Conservation (phyloP, 176 grass and related monocot genomes). For the Ensete glaucum region DNA sequence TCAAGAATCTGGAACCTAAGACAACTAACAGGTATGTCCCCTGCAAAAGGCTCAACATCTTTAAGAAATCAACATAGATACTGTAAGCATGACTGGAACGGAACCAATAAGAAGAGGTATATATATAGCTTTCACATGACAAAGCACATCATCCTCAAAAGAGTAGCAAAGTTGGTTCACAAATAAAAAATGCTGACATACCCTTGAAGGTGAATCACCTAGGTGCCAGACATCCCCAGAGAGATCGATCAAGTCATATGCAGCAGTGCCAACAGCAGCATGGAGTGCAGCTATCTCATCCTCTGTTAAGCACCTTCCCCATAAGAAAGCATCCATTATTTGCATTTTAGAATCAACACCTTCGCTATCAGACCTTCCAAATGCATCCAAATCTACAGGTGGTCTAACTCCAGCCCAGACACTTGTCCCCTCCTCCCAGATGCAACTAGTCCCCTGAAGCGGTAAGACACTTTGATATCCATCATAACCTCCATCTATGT, state of each 20-base stretch:
- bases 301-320: constrained; percentile 86
- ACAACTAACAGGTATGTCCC: not conserved
- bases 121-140: not conserved
- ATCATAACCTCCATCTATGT: constrained; percentile 80
- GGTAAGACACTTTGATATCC: constrained; percentile 84
- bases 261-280: constrained; percentile 46
- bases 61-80: not conserved
- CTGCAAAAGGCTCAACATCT: not conserved
- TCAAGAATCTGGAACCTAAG: not conserved
- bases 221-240: constrained; percentile 75
- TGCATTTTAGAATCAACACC: constrained; percentile 94
- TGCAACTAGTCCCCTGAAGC: constrained; percentile 48
- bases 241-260: constrained; percentile 67
- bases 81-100: not conserved
- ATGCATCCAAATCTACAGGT: constrained; percentile 92
- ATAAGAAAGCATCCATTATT: constrained; percentile 96
- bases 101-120: not conserved
- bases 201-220: constrained; percentile 84
- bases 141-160: not conserved
- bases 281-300: constrained; percentile 82
- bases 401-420: constrained; percentile 84
- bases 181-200: constrained; percentile 14
- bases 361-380: constrained; percentile 96
- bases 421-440: constrained; percentile 78
- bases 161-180: not conserved